Evolutionary conservation across 306 rosid species (phyloP).

Genomic region (Cucurbita moschata): DNA sequence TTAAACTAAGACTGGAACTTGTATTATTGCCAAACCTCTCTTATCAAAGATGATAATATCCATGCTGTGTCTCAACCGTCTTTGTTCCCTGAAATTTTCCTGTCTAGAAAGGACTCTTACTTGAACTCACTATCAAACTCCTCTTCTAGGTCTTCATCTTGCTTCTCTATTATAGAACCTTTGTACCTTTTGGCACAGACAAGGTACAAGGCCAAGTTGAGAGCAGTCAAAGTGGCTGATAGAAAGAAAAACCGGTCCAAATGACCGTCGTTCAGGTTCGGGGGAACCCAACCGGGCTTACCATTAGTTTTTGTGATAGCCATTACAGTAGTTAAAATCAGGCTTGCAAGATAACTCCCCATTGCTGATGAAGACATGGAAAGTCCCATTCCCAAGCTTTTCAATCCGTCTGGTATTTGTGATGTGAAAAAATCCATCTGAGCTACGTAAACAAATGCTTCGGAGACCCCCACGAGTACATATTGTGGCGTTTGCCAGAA

Average conservation of each 20-base stretch:
- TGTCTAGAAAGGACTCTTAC: neutral
- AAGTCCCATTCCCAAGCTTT: constrained; percentile 42
- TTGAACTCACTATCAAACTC: constrained; percentile 9
- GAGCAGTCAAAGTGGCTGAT: constrained; percentile 24
- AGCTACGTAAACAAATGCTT: constrained; percentile 40
- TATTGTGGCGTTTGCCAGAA: constrained; percentile 56
- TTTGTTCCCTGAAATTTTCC: neutral
- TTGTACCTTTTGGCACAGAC: constrained; percentile 31
- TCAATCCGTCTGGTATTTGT: constrained; percentile 37
- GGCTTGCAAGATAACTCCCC: constrained; percentile 38
- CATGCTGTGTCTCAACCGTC: neutral
- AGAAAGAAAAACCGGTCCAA: constrained; percentile 47
- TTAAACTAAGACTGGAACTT: neutral
- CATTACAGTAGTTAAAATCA: constrained; percentile 32
- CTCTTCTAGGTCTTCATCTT: constrained; percentile 4
- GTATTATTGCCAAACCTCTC: neutral
- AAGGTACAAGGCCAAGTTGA: constrained; percentile 25
- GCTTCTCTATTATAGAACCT: constrained; percentile 17
- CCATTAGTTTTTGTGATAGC: constrained; percentile 27
- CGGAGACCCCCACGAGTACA: constrained; percentile 35
- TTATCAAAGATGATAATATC: neutral
- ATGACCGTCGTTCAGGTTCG: constrained; percentile 47
- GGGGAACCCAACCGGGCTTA: constrained; percentile 45
- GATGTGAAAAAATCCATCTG: constrained; percentile 47
- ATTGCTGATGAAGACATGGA: constrained; percentile 43